phyloP scores from a whole-genome alignment of 2,329 filamentous ascomycete genomes.

The Leptographium radiaticola region DNA sequence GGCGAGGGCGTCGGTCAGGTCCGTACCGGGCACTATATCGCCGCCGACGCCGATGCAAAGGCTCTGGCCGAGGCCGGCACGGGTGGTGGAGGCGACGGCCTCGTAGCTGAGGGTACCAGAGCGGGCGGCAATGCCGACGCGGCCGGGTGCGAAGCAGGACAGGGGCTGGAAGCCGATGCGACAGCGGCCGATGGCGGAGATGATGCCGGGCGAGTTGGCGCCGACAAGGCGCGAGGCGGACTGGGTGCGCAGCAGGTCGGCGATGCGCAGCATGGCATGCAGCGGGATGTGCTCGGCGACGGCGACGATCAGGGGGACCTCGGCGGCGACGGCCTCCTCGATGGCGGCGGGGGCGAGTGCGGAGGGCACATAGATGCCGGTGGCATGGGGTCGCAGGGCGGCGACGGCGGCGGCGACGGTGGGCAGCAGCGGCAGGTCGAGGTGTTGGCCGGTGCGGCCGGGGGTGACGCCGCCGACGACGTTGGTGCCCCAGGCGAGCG shows the following conservation, averaged over 20 bases:
- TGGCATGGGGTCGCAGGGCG: constrained; percentile 60
- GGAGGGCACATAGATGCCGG: constrained; percentile 70
- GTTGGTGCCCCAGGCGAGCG: constrained; percentile 64
- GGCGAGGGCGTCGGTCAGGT: constrained; percentile 56
- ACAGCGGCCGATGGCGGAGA: constrained; percentile 62
- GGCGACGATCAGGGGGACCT: constrained; percentile 64
- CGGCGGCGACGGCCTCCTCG: constrained; percentile 67
- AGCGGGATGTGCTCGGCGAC: constrained; percentile 71
- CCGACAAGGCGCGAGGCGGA: constrained; percentile 61
- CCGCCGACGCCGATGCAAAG: constrained; percentile 68
- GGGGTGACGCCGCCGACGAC: constrained; percentile 70
- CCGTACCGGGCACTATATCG: constrained; percentile 62
- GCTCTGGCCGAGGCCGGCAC: constrained; percentile 64
- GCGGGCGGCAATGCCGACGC: constrained; percentile 66
- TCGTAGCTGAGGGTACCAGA: constrained; percentile 73
- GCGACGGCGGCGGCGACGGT: constrained; percentile 56
- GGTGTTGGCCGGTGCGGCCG: constrained; percentile 34
- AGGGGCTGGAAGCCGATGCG: constrained; percentile 67
- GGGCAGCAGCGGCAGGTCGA: constrained; percentile 59
- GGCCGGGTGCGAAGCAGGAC: constrained; percentile 56
- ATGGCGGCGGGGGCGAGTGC: constrained; percentile 60
- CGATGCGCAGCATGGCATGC: constrained; percentile 60
- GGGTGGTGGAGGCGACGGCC: constrained; percentile 60
- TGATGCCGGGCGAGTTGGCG: constrained; percentile 72
- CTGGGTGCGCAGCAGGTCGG: constrained; percentile 59